Evolutionary conservation across 2,329 filamentous ascomycete genomes (phyloP).

Genomic region (Cytospora paraplurivora): DNA sequence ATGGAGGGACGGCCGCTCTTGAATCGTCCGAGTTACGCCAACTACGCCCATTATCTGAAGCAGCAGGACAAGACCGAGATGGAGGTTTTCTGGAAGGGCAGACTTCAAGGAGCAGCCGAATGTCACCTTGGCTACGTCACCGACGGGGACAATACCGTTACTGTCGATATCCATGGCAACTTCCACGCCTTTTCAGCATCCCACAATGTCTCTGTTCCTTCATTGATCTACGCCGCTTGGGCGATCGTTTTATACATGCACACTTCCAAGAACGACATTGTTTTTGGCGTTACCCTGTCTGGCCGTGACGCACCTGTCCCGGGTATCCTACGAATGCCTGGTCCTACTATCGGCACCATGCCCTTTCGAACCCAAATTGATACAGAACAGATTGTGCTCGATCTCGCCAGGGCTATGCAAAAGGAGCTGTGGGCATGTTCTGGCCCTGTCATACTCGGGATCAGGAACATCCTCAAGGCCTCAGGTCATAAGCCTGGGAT

Average conservation of each 20-base stretch:
- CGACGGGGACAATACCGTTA: slow-evolving; percentile 1
- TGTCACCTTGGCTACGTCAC: slow-evolving; percentile 16
- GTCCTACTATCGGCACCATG: not conserved
- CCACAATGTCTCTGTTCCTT: not conserved
- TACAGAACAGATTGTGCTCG: not conserved
- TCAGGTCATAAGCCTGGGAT: not conserved
- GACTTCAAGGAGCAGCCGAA: slow-evolving; percentile 13
- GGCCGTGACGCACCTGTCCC: not conserved
- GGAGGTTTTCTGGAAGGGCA: slow-evolving; percentile 20
- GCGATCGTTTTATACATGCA: not conserved
- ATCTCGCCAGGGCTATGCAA: not conserved
- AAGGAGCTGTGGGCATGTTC: not conserved
- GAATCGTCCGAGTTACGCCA: not conserved
- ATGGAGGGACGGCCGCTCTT: slow-evolving; percentile 1
- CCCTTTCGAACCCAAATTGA: not conserved
- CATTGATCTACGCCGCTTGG: not conserved
- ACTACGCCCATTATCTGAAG: not conserved
- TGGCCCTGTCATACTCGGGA: not conserved
- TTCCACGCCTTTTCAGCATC: not conserved
- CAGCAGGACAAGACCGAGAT: slow-evolving; percentile 10
- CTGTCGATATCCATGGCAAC: not conserved
- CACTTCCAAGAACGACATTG: not conserved
- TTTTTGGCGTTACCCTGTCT: not conserved
- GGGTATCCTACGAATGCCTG: not conserved
- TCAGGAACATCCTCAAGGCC: not conserved